These are phyloP conservation scores for Dichotomocladium elegans DNA, from an alignment of 371 early-diverging fungal species.

Conservation along the genomic window DNA sequence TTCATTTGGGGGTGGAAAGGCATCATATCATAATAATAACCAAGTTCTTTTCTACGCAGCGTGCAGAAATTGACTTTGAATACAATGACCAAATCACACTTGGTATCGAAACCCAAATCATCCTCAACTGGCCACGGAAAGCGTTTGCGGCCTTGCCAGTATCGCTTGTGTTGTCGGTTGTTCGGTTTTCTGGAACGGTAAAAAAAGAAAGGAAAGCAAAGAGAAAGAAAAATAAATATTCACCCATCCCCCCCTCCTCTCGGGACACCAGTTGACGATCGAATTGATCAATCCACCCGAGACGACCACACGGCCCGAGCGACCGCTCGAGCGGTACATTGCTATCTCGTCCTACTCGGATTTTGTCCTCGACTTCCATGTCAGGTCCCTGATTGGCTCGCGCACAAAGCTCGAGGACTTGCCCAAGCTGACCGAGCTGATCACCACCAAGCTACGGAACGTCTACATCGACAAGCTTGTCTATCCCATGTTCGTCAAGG, in stretches of 20 bases:
- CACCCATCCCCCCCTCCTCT: too few species aligned
- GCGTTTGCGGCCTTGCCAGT: conserved; percentile 89
- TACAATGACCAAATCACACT: conserved; percentile 76
- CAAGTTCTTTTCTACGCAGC: conserved; percentile 20
- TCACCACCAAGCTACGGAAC: conserved; percentile 67
- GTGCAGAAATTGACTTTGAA: conserved; percentile 79
- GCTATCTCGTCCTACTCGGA: conserved; percentile 66
- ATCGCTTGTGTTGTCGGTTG: conserved; percentile 75
- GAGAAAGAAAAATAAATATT: background rate
- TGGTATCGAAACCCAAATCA: conserved; percentile 77
- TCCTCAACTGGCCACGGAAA: conserved; percentile 88
- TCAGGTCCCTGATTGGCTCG: conserved; percentile 86
- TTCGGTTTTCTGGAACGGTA: conserved; percentile 87
- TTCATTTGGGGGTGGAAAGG: conserved; percentile 7
- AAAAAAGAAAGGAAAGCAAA: background rate
- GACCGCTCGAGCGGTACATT: conserved; percentile 52
- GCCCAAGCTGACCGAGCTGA: conserved; percentile 85
- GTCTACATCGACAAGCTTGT: conserved; percentile 68
- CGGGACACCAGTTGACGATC: conserved; percentile 42
- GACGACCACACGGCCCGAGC: conserved; percentile 32
- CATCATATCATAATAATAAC: conserved; percentile 21
- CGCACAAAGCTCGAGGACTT: conserved; percentile 92
- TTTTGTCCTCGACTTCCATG: conserved; percentile 80
- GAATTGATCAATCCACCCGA: conserved; percentile 45
- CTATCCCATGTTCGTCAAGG: conserved; percentile 55